Evolutionary conservation across 495 filamentous ascomycete genomes (phyloP), one percentile per base, ranked within the genome.

Genomic region (Recurvomyces mirabilis): DNA sequence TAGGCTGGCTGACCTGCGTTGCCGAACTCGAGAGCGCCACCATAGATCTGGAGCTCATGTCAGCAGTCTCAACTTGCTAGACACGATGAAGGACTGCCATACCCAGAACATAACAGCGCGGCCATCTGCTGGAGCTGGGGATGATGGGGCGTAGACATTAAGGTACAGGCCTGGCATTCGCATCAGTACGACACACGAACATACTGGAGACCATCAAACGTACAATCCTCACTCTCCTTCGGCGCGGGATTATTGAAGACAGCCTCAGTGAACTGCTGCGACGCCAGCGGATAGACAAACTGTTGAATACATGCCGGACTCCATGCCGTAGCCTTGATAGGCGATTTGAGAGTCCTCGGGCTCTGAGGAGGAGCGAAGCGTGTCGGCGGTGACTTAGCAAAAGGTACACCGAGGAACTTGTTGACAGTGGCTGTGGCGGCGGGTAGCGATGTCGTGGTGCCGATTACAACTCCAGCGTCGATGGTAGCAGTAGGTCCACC

Each of bases 261-360:
- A 5, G 38, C 21, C 30, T 56, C 49, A 3, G 54, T 55, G 22
- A 63, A 61, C 11, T 59, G 24, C 9, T 55, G 49, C 11, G 46
- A 24, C 19, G 51, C 23, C 13, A 28, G 4, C 20, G 55, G 49
- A 47, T 52, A 53, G 40, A 48, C 54, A 36, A 65, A 60, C 42
- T 65, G 55, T 46, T 69, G 66, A 15, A 68, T 63, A 47, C 66
- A 69, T 1, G 61, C 49, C 17, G 58, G 49, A 1, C 39, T 51
- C 40, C 50, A 61, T 13, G 47, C 46, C 26, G 55, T 62, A 2
- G 66, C 60, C 28, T 61, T 50, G n/a, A 52, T 52, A 4, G 34
- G 30, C 5, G 36, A 37, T 2, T 31, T 34, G 54, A 58, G 60
- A 25, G 22, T 42, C 0, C 20, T 19, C 2, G 54, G 46, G 14